Percentiles rank a stretch among this genome's conserved stretches.
phyloP scores from a whole-genome alignment of 352 stramenopile genomes.

The Phytophthora cryptogea region DNA sequence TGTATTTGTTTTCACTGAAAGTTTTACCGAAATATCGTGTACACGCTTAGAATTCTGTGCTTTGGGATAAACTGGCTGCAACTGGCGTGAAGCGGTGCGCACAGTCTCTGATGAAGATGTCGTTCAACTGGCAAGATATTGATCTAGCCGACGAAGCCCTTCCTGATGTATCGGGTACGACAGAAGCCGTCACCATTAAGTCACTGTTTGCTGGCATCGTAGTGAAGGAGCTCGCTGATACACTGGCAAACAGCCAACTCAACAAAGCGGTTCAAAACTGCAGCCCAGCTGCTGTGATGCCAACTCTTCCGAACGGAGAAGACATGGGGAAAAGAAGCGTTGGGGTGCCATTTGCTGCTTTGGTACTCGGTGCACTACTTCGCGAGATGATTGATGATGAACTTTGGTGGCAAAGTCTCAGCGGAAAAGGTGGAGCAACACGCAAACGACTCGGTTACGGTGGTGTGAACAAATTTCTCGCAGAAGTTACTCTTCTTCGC shows the following conservation, averaged over 20 bases:
- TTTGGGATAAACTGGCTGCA: constrained; percentile 56
- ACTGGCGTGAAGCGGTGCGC: constrained; percentile 61
- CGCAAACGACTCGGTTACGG: constrained; percentile 56
- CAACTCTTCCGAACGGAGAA: neutral
- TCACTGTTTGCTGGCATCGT: constrained; percentile 61
- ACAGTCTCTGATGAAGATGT: constrained; percentile 74
- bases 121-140: constrained; percentile 64
- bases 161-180: constrained; percentile 34
- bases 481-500: constrained; percentile 57
- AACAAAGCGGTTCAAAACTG: constrained; percentile 55
- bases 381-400: constrained; percentile 64
- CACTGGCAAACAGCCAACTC: constrained; percentile 56
- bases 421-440: constrained; percentile 31
- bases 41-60: constrained; percentile 41
- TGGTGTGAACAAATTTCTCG: constrained; percentile 73
- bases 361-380: constrained; percentile 60
- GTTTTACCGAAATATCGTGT: neutral
- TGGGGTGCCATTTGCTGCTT: constrained; percentile 36
- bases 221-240: constrained; percentile 52
- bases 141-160: constrained; percentile 62
- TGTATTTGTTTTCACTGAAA: neutral
- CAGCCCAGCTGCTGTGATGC: constrained; percentile 11
- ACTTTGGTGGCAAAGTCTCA: constrained; percentile 61
- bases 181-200: constrained; percentile 9
- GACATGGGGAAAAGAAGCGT: constrained; percentile 18